Base-by-base conservation (phyloP, 768 basidiomycete species). In the Panaeolus papilionaceus region DNA sequence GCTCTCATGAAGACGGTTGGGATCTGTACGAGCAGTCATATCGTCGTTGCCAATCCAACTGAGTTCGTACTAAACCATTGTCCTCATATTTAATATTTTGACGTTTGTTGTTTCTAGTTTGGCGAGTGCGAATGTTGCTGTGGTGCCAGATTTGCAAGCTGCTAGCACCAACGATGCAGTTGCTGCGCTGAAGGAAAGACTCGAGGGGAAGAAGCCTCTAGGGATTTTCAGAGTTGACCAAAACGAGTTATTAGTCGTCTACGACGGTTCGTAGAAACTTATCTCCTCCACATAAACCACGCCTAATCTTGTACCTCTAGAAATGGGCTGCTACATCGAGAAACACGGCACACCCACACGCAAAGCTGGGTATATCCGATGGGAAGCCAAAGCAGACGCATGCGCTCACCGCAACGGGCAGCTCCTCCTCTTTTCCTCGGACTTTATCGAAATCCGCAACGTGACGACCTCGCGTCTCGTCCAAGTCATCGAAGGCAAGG, bases 401-500 rank as follows among this genome's bases (percentile, higher is more conserved):
- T 95, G 84, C 72, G 85, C 88, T 10, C 77, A 86, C 54, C 88
- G 91, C 14, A 85, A 86, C 9, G 82, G 82, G 6, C 85, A 93
- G 71, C 68, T 95, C 70, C 81, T 95, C 20, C 86, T 95, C 38
- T 87, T 95, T 78, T 93, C 92, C 7, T 72, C 86, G 16, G 84
- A 88, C 66, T 95, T 92, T 75, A 83, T 95, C 72, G 94, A 95
- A 75, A 81, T 95, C 33, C 87, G 94, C 65, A 82, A 87, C 67
- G 79, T 88, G 33, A 77, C 80, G 14, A 90, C 89, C 0, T 89
- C 92, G 4, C 77, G 85, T 63, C 86, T 95, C 20, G 86, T 89
- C n/a, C 94, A 95, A 77, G 91, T 94, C n/a, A 88, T 95, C 51
- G 91, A 93, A 72, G 93, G 84, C 0, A 71, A 73, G 11, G 91